Conservation (phyloP, 495 filamentous ascomycete genomes). For the Sabuloglossum arenarium region DNA sequence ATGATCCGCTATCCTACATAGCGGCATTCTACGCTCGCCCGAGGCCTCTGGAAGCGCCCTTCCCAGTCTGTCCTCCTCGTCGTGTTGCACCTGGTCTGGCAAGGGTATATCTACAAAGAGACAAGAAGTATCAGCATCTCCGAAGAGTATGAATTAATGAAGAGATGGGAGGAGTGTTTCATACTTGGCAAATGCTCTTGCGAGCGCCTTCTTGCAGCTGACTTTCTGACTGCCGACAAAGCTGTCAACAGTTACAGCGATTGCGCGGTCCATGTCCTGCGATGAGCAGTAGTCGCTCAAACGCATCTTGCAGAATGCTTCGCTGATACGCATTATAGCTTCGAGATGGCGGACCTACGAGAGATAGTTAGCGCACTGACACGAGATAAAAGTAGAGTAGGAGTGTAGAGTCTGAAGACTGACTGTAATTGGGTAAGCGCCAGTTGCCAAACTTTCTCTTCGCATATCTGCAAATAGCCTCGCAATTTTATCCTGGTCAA, state of each 20-base stretch:
- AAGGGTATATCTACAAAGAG: slow-evolving; percentile 10
- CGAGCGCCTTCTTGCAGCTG: slow-evolving; percentile 91
- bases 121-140: not conserved
- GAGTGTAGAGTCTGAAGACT: slow-evolving; percentile 14
- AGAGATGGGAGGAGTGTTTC: not conserved
- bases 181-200: slow-evolving; percentile 94
- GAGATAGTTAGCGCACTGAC: not conserved
- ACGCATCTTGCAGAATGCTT: slow-evolving; percentile 90
- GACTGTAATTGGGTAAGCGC: slow-evolving; percentile 95
- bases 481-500: slow-evolving; percentile 94
- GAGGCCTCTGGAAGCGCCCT: slow-evolving; percentile 2
- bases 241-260: slow-evolving; percentile 87
- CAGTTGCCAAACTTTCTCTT: slow-evolving; percentile 74
- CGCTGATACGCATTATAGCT: slow-evolving; percentile 86
- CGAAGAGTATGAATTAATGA: not conserved
- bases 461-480: slow-evolving; percentile 93
- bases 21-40: slow-evolving; percentile 8
- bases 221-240: slow-evolving; percentile 96
- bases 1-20: slow-evolving; percentile 5
- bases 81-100: slow-evolving; percentile 11
- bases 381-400: not conserved
- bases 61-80: slow-evolving; percentile 2
- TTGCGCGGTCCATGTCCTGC: slow-evolving; percentile 88
- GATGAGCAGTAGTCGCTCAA: slow-evolving; percentile 78
- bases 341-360: slow-evolving; percentile 82